These are phyloP conservation scores for Drechslerella stenobrocha DNA, from an alignment of 2,329 filamentous ascomycete species.

Conservation along the genomic window DNA sequence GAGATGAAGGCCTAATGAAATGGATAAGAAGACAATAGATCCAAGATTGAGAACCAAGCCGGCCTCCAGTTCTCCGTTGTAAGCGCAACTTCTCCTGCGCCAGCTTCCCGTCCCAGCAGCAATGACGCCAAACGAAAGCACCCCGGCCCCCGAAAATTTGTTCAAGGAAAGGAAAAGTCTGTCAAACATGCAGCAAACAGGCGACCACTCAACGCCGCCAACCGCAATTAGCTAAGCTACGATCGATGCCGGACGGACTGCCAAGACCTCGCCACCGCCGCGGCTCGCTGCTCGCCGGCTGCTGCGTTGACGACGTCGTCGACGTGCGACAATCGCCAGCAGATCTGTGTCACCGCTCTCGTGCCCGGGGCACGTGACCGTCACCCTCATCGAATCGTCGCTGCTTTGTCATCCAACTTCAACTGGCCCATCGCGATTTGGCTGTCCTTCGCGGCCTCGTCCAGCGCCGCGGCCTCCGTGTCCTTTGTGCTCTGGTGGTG, in stretches of 20 bases:
- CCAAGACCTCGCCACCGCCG: too few relatives aligned
- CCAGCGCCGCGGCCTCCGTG: neutral
- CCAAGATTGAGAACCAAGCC: too few relatives aligned
- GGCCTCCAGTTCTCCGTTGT: constrained; percentile 1
- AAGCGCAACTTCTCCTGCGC: neutral
- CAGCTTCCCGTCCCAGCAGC: neutral
- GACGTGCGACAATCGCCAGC: neutral
- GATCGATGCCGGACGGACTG: too few relatives aligned
- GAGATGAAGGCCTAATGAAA: too few relatives aligned
- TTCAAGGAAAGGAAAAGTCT: too few relatives aligned
- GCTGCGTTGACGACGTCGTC: constrained; percentile 11
- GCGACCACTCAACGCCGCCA: too few relatives aligned
- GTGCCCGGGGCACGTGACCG: too few relatives aligned
- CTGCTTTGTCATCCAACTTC: constrained; percentile 8
- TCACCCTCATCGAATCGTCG: constrained; percentile 32
- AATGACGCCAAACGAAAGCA: constrained; percentile 39
- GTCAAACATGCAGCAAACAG: too few relatives aligned
- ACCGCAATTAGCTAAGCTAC: too few relatives aligned
- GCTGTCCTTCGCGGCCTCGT: constrained; percentile 3
- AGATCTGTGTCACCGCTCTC: too few relatives aligned
- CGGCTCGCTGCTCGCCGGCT: neutral
- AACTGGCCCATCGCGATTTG: constrained; percentile 14
- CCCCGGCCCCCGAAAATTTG: too few relatives aligned
- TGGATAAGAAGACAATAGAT: too few relatives aligned
- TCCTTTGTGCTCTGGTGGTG: constrained; percentile 11